Percentiles rank a stretch among this genome's conserved stretches.
Conservation (phyloP, 306 rosid species). For the Ormosia semicastrata region DNA sequence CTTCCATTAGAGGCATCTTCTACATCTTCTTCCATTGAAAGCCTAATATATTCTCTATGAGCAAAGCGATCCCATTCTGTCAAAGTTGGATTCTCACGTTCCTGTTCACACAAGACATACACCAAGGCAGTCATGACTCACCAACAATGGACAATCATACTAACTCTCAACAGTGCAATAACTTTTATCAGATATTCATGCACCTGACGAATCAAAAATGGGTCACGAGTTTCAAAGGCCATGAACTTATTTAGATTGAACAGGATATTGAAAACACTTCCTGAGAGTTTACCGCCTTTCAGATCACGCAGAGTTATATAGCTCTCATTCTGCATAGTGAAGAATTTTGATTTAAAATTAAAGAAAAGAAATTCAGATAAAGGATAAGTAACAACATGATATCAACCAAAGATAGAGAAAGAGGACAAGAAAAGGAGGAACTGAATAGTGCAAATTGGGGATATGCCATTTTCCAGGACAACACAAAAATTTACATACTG, state of each 20-base stretch:
- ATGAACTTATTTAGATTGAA: slow-evolving; percentile 98
- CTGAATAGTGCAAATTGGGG: neutral
- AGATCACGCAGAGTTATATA: slow-evolving; percentile 75
- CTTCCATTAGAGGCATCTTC: slow-evolving; percentile 99
- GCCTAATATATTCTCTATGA: slow-evolving; percentile 98
- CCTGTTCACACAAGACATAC: slow-evolving; percentile 55
- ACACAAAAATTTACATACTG: neutral
- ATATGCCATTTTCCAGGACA: neutral
- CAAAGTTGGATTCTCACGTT: slow-evolving; percentile 98
- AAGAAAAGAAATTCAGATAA: neutral
- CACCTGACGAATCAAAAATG: slow-evolving; percentile 99
- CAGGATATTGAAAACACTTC: slow-evolving; percentile 91
- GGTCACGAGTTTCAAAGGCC: slow-evolving; percentile 99
- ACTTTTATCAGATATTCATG: slow-evolving; percentile 17
- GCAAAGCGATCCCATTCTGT: slow-evolving; percentile 99
- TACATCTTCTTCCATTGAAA: slow-evolving; percentile 99
- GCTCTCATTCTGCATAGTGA: slow-evolving; percentile 68
- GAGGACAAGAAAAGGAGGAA: neutral
- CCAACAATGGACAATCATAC: slow-evolving; percentile 21
- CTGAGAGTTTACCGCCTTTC: slow-evolving; percentile 94
- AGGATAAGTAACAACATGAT: neutral
- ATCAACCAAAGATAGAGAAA: slow-evolving; percentile 16
- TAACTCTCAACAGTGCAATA: neutral
- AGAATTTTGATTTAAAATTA: slow-evolving; percentile 16
- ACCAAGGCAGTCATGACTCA: slow-evolving; percentile 33